Evolutionary conservation across 768 basidiomycete genomes (phyloP).

Genomic region (Agaricus subrufescens): DNA sequence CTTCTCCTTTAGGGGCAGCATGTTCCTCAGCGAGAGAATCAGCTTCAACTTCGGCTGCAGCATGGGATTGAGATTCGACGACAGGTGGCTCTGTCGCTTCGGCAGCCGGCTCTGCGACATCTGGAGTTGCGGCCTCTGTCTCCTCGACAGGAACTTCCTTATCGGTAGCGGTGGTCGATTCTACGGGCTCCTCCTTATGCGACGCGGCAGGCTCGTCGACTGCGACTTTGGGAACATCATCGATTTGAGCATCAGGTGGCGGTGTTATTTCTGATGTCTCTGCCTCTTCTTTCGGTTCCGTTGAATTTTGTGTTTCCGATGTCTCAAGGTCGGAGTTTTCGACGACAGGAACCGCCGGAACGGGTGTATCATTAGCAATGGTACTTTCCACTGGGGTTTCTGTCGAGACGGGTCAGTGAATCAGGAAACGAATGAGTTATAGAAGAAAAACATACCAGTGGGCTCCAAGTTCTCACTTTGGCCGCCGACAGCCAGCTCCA

Average conservation of each 20-base stretch:
- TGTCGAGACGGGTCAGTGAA: neutral
- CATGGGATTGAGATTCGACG: neutral
- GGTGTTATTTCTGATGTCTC: neutral
- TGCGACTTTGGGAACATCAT: neutral
- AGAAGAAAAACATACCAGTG: neutral
- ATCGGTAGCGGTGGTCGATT: neutral
- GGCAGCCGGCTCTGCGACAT: neutral
- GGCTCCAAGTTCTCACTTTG: neutral
- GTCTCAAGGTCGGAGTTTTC: slow-evolving; percentile 2
- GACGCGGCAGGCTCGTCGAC: neutral
- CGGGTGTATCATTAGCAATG: neutral
- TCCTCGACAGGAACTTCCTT: neutral
- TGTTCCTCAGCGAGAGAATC: neutral
- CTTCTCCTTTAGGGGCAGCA: neutral
- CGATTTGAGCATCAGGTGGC: neutral
- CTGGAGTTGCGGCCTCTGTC: neutral
- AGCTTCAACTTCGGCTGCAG: neutral
- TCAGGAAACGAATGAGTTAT: neutral
- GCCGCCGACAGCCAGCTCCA: neutral
- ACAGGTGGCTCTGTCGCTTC: neutral
- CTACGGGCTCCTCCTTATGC: neutral
- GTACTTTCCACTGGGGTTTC: neutral
- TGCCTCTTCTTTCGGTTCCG: neutral
- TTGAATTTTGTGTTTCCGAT: neutral
- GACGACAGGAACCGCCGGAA: neutral